These are phyloP conservation scores for Diplodia intermedia DNA, from an alignment of 2,329 filamentous ascomycete genomes.

Conservation along the genomic window DNA sequence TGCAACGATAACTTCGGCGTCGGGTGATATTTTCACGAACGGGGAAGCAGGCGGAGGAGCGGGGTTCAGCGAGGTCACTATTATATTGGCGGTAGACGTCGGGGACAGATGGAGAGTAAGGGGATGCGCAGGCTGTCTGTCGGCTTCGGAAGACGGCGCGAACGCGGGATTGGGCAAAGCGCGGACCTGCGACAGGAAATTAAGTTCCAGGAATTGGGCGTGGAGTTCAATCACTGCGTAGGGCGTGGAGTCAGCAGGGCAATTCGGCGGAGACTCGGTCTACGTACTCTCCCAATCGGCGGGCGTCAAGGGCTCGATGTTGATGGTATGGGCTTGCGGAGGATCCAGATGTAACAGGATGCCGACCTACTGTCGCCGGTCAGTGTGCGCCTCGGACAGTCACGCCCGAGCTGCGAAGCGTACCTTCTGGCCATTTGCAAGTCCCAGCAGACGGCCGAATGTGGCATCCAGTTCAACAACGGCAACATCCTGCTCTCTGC, in stretches of 20 bases:
- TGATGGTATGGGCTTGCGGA: constrained; percentile 88
- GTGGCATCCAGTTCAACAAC: constrained; percentile 87
- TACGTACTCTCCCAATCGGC: constrained; percentile 91
- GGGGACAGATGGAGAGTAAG: constrained; percentile 92
- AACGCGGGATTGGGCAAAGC: constrained; percentile 87
- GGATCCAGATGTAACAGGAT: constrained; percentile 84
- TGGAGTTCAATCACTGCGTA: constrained; percentile 84
- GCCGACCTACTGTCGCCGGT: constrained; percentile 55
- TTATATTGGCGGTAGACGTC: constrained; percentile 92
- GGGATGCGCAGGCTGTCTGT: constrained; percentile 70
- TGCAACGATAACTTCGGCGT: constrained; percentile 96
- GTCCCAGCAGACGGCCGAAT: constrained; percentile 76
- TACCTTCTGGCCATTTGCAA: constrained; percentile 83
- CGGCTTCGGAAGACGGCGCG: constrained; percentile 55
- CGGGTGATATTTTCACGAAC: constrained; percentile 91
- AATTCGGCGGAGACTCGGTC: background rate
- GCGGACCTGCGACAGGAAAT: constrained; percentile 89
- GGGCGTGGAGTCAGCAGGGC: background rate
- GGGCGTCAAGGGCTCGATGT: constrained; percentile 93
- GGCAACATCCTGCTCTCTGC: constrained; percentile 75
- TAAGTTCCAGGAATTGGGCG: constrained; percentile 92
- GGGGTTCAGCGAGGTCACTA: constrained; percentile 82
- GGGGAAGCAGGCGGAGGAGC: constrained; percentile 69
- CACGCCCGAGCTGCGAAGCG: background rate
- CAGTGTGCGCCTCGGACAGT: constrained; percentile 20